Conservation (phyloP, 2,329 filamentous ascomycete genomes). For the Periconia macrospinosa region DNA sequence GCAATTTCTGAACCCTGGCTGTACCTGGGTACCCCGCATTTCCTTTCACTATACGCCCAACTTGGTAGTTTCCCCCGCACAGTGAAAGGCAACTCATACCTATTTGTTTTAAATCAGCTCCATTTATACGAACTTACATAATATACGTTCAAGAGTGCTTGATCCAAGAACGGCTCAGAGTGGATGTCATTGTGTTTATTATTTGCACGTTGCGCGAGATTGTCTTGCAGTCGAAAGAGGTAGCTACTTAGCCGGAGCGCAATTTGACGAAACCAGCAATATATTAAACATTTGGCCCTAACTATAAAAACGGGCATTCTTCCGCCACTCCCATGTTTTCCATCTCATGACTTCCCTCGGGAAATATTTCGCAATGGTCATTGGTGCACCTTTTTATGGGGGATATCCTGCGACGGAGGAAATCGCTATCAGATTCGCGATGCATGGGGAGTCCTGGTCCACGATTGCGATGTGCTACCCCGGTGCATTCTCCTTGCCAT, state of each 20-base stretch:
- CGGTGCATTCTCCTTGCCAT: background rate
- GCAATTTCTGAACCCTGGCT: background rate
- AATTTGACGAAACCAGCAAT: background rate
- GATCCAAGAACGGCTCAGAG: background rate
- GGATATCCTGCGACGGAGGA: background rate
- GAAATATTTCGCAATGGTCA: background rate
- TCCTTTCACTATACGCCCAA: background rate
- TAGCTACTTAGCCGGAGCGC: background rate
- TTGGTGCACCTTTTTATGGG: too few relatives aligned
- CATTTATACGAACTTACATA: background rate
- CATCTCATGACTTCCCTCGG: background rate
- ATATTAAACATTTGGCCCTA: background rate
- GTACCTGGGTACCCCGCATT: background rate
- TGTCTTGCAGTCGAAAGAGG: background rate
- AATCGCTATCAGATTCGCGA: background rate
- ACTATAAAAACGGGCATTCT: background rate
- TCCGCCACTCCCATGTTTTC: background rate
- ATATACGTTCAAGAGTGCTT: background rate
- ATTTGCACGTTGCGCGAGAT: background rate
- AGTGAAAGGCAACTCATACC: too few relatives aligned
- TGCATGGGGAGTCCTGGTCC: background rate
- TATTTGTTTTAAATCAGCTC: too few relatives aligned
- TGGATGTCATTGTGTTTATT: background rate
- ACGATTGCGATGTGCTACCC: background rate
- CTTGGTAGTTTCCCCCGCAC: too few relatives aligned